Percentiles rank a stretch among this genome's conserved stretches.
phyloP scores from a whole-genome alignment of 805 yeast genomes.

The Wickerhamiella parazyma region DNA sequence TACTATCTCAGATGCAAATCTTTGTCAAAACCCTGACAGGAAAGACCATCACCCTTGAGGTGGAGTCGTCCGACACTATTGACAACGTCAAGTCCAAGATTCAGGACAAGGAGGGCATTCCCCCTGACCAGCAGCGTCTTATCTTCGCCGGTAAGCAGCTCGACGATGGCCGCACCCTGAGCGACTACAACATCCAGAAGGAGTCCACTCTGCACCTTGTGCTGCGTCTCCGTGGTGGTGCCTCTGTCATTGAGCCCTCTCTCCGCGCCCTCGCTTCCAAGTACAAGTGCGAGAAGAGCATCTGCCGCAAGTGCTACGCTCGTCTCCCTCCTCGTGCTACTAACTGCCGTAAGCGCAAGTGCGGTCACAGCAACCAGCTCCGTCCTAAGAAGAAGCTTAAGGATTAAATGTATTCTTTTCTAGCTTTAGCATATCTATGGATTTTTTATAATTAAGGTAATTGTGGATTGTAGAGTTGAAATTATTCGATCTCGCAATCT shows the following conservation, averaged over 20 bases:
- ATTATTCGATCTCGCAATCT: too few relatives aligned
- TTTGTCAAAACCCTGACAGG: conserved; percentile 99
- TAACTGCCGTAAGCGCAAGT: conserved; percentile 99
- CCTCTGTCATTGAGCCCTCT: conserved; percentile 89
- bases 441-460: background rate
- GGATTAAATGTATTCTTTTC: conserved; percentile 36
- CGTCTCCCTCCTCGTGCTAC: conserved; percentile 99
- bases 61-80: conserved; percentile 96
- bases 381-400: conserved; percentile 99
- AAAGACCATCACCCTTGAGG: conserved; percentile 97
- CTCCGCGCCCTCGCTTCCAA: conserved; percentile 97
- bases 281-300: conserved; percentile 98
- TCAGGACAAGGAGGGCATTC: conserved; percentile 98
- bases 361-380: conserved; percentile 99
- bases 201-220: conserved; percentile 96
- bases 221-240: conserved; percentile 93
- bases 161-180: conserved; percentile 97
- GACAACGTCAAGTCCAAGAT: conserved; percentile 98
- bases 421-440: background rate
- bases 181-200: conserved; percentile 99
- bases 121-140: conserved; percentile 99
- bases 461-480: too few relatives aligned
- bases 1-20: conserved; percentile 37
- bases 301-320: conserved; percentile 99
- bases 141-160: conserved; percentile 99